Evolutionary conservation across 1,139 yeast species (phyloP), one percentile per base, ranked within the genome.

Genomic region (Pichia sp.): DNA sequence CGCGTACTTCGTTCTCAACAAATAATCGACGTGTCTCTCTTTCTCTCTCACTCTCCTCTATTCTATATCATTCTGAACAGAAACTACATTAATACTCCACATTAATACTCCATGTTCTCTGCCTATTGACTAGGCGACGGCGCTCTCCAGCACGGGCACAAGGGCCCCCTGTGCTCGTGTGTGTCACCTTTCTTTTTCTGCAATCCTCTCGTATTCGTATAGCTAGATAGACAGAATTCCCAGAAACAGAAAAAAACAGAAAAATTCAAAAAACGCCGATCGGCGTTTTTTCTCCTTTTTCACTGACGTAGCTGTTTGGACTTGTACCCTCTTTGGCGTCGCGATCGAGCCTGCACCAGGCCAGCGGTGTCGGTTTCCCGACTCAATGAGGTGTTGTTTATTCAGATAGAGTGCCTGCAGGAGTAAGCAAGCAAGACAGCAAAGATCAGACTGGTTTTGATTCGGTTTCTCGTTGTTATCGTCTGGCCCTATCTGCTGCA

Each of bases 1-100:
- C 52, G 64, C 65, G 7, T 67, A 62, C 61, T 66, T 62, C 47
- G 40, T 61, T 11, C 45, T 61, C 13, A 62, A 40, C 45, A 31
- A 63, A 19, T 19, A 19, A 19, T 19, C 23, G 54, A 58, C 54
- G 46, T n/a, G n/a, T 11, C 8, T 31, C 5, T 26, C 13, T n/a
- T n/a, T 5, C 44, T 15, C 41, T 8, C 16, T 8, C 11, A 29
- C 15, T 38, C 4, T 5, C 11, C 4, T 26, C 7, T 16, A 29
- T 31, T 19, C 32, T 23, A 16, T 23, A 34, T 8, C 15, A n/a
- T 44, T 41, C 26, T 31, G 34, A 31, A 31, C 8, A 11, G 34
- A 31, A 11, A 31, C 40, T 34, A 34, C 40, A 34, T n/a, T 34
- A 34, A 11, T 34, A 11, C n/a, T n/a, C n/a, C 40, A n/a, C n/a